These are phyloP conservation scores for Penicillium sp. DNA, from an alignment of 2,329 filamentous ascomycete species.

Conservation along the genomic window DNA sequence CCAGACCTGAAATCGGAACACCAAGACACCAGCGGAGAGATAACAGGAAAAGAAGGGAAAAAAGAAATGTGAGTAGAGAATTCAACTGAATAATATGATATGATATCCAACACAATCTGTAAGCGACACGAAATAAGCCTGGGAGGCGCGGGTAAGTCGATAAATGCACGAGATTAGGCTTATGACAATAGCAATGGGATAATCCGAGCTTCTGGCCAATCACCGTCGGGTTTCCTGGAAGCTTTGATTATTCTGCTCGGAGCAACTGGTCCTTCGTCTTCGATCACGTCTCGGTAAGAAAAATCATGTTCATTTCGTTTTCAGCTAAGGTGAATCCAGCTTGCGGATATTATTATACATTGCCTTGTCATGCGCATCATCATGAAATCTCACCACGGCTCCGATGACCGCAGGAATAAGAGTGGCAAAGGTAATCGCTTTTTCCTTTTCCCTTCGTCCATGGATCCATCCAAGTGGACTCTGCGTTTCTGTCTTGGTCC, in stretches of 20 bases:
- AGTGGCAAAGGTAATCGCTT: not conserved
- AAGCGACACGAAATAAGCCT: too few species aligned
- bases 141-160: conserved; percentile 15
- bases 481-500: too few species aligned
- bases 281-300: conserved; percentile 6
- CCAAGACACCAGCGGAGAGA: not conserved
- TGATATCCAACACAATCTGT: too few species aligned
- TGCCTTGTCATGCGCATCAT: conserved; percentile 4
- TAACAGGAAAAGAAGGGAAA: conserved; percentile 3
- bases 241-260: not conserved
- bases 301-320: too few species aligned
- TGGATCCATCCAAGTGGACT: too few species aligned
- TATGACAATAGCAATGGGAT: conserved; percentile 27
- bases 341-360: too few species aligned
- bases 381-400: conserved; percentile 5
- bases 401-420: too few species aligned
- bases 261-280: too few species aligned
- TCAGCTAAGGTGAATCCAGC: too few species aligned
- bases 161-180: conserved; percentile 6
- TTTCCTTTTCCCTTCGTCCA: not conserved
- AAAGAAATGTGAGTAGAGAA: too few species aligned
- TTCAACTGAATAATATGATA: too few species aligned
- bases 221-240: not conserved
- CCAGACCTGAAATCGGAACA: conserved; percentile 15
- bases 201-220: conserved; percentile 10